phyloP scores from a whole-genome alignment of 176 grass and related monocot species.

The Musa beccarii region DNA sequence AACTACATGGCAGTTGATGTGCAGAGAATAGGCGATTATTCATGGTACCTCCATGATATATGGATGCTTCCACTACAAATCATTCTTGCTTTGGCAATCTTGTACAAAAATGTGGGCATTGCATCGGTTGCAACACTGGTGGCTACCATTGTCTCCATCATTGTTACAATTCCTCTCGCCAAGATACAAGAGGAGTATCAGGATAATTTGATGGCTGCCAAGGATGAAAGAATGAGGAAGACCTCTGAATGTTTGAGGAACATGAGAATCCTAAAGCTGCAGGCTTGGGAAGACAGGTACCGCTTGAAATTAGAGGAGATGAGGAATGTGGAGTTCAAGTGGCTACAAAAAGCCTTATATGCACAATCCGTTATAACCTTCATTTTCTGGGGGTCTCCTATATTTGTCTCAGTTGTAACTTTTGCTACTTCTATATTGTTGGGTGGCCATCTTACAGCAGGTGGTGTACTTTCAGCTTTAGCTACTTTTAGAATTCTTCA shows the following conservation, averaged over 20 bases:
- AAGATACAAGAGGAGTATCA: constrained; percentile 93
- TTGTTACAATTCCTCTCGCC: constrained; percentile 74
- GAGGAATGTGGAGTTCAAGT: constrained; percentile 76
- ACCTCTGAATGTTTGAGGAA: constrained; percentile 85
- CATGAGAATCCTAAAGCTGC: constrained; percentile 87
- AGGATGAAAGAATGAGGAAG: constrained; percentile 97
- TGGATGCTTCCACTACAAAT: constrained; percentile 99
- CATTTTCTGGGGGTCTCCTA: constrained; percentile 97
- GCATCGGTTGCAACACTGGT: constrained; percentile 60
- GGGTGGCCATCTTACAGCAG: constrained; percentile 77
- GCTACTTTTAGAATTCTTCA: constrained; percentile 99
- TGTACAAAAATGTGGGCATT: constrained; percentile 79
- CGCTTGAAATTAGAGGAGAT: constrained; percentile 73
- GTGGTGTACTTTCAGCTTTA: constrained; percentile 87
- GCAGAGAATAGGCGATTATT: constrained; percentile 90
- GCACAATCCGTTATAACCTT: constrained; percentile 89
- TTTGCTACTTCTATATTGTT: constrained; percentile 90
- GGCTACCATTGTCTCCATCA: constrained; percentile 67
- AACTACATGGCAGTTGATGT: constrained; percentile 99
- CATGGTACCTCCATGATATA: constrained; percentile 97
- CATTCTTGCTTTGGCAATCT: constrained; percentile 76
- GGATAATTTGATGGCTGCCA: constrained; percentile 85
- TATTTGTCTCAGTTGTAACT: constrained; percentile 81
- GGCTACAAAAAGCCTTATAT: constrained; percentile 78
- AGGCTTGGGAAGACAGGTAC: constrained; percentile 90